These are phyloP conservation scores for Saururus chinensis DNA, from an alignment of 164 flowering plant genomes.

Conservation along the genomic window DNA sequence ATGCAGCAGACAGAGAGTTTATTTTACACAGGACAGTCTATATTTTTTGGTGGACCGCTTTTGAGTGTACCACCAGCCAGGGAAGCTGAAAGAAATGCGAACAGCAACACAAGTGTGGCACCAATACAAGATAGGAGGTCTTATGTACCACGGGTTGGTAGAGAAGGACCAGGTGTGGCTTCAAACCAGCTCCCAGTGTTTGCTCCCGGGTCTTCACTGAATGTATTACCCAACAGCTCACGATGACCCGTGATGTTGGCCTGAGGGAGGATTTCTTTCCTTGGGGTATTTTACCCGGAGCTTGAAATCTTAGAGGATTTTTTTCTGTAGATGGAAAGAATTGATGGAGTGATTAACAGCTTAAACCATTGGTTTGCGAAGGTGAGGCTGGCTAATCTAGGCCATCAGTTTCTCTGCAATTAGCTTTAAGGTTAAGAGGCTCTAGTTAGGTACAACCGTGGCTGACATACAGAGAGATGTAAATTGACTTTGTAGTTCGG, in stretches of 20 bases:
- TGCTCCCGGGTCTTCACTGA: constrained; percentile 39
- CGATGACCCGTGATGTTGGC: neutral
- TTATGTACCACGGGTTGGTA: constrained; percentile 26
- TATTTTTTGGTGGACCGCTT: constrained; percentile 92
- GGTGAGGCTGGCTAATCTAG: neutral
- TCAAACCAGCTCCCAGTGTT: constrained; percentile 83
- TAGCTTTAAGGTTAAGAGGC: neutral
- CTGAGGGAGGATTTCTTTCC: too few relatives aligned
- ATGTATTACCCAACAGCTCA: neutral
- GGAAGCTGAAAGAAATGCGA: constrained; percentile 33
- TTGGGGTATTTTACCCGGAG: neutral
- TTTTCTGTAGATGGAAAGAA: neutral
- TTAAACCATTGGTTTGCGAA: neutral
- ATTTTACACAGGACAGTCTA: constrained; percentile 66
- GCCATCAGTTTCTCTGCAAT: neutral
- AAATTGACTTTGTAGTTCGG: too few relatives aligned
- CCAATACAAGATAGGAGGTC: constrained; percentile 34
- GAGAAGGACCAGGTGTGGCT: constrained; percentile 45
- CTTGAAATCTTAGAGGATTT: neutral
- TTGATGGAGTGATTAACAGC: neutral
- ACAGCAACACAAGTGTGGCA: constrained; percentile 22
- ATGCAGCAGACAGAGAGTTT: constrained; percentile 50
- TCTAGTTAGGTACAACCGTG: neutral
- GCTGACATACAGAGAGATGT: neutral
- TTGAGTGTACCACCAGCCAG: constrained; percentile 35